Conservation (phyloP, 179 eudicot genomes). For the Amaranthus tricolor region DNA sequence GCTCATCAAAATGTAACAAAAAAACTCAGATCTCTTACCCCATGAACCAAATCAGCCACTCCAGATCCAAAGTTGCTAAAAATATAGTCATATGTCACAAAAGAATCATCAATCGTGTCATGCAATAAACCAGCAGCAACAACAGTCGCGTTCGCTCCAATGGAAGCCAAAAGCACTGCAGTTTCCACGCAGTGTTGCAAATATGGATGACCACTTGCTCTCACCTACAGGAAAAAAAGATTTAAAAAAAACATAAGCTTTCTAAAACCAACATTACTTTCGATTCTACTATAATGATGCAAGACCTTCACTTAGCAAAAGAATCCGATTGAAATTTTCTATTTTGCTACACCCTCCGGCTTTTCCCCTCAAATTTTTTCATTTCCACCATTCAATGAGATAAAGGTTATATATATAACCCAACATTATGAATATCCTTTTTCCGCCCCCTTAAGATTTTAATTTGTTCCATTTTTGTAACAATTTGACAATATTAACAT, state of each 20-base stretch:
- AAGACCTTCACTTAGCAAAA: neutral
- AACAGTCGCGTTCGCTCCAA: conserved; percentile 84
- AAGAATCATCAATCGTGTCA: conserved; percentile 90
- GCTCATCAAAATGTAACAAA: neutral
- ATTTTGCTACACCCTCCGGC: neutral
- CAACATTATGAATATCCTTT: no score
- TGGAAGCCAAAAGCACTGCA: conserved; percentile 65
- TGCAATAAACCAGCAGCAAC: conserved; percentile 96
- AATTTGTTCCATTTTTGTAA: neutral
- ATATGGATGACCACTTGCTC: conserved; percentile 92
- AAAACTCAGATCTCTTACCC: conserved; percentile 48
- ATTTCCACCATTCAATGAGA: neutral
- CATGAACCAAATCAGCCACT: conserved; percentile 86
- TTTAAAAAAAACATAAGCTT: conserved; percentile 7
- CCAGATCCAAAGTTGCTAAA: conserved; percentile 58
- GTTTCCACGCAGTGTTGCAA: conserved; percentile 94
- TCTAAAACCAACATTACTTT: conserved; percentile 11
- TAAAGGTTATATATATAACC: no score
- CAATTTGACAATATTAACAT: no score
- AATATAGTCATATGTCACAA: conserved; percentile 58
- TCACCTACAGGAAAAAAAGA: conserved; percentile 44
- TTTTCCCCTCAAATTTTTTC: neutral
- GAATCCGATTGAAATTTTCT: neutral
- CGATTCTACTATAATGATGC: neutral
- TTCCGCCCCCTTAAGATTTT: neutral